Percentiles rank a stretch among this genome's conserved stretches.
Evolutionary conservation across 805 yeast species (phyloP).

Genomic region (Brettanomyces bruxellensis): DNA sequence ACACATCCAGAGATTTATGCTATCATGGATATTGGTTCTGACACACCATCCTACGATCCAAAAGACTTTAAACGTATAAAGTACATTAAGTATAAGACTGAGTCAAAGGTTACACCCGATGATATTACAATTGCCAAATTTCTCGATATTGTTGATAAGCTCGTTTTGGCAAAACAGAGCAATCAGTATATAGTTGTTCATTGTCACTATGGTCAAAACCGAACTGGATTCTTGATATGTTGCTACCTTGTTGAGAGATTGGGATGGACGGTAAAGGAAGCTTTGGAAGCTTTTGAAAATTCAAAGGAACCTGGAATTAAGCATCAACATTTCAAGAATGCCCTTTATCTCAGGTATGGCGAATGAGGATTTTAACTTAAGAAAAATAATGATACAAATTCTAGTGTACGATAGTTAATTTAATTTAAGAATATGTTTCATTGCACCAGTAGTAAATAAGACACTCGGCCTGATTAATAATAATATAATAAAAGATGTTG

Average conservation of each 20-base stretch:
- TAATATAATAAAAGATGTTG: too few relatives aligned
- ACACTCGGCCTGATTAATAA: too few relatives aligned
- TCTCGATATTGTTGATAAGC: slow-evolving; percentile 41
- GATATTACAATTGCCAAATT: slow-evolving; percentile 48
- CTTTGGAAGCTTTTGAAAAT: slow-evolving; percentile 46
- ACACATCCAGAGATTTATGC: slow-evolving; percentile 44
- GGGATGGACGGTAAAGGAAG: slow-evolving; percentile 53
- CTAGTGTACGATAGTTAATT: not conserved
- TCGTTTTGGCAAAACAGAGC: slow-evolving; percentile 18
- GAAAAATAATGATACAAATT: not conserved
- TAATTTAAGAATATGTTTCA: too few relatives aligned
- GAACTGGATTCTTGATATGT: slow-evolving; percentile 69
- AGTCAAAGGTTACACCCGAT: slow-evolving; percentile 69
- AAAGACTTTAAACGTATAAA: slow-evolving; percentile 39
- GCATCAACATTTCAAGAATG: slow-evolving; percentile 71
- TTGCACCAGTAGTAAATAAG: too few relatives aligned
- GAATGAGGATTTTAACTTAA: slow-evolving; percentile 4
- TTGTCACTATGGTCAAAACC: slow-evolving; percentile 75
- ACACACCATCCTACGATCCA: slow-evolving; percentile 66
- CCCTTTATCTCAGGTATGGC: slow-evolving; percentile 56
- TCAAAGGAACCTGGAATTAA: slow-evolving; percentile 67
- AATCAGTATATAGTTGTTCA: slow-evolving; percentile 52
- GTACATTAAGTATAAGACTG: slow-evolving; percentile 69
- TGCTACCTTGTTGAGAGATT: slow-evolving; percentile 55
- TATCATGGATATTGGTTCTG: slow-evolving; percentile 61